Evolutionary conservation across 1,284 basidiomycete species (phyloP).

Genomic region (Melanopsichium pennsylvanicum): DNA sequence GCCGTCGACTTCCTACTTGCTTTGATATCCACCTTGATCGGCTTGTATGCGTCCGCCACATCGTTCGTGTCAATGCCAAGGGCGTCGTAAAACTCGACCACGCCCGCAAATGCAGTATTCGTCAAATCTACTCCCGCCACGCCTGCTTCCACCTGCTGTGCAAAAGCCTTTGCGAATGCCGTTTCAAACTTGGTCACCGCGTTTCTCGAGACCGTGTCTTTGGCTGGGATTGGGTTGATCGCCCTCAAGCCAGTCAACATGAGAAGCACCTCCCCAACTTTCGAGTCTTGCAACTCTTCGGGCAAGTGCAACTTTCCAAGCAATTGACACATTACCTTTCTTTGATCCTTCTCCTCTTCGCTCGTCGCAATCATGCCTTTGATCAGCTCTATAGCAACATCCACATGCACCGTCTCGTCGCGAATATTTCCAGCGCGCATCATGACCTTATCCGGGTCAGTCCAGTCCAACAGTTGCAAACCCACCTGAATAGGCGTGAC

Average conservation of each 20-base stretch:
- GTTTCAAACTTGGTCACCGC: slow-evolving; percentile 76
- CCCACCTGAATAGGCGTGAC: slow-evolving; percentile 82
- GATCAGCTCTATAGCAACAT: slow-evolving; percentile 79
- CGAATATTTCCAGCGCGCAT: slow-evolving; percentile 68
- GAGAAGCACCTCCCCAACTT: slow-evolving; percentile 39
- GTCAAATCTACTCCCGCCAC: slow-evolving; percentile 23
- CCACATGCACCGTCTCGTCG: slow-evolving; percentile 76
- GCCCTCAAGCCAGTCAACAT: slow-evolving; percentile 37
- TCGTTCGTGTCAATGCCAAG: slow-evolving; percentile 22
- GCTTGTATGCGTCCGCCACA: slow-evolving; percentile 15
- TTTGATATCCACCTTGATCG: slow-evolving; percentile 20
- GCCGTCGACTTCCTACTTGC: slow-evolving; percentile 26
- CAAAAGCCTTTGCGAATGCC: slow-evolving; percentile 55
- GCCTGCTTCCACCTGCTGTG: slow-evolving; percentile 33
- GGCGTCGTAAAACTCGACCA: slow-evolving; percentile 28
- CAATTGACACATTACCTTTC: slow-evolving; percentile 81
- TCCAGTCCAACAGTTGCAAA: slow-evolving; percentile 89
- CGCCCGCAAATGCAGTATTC: slow-evolving; percentile 9
- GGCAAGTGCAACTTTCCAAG: slow-evolving; percentile 81
- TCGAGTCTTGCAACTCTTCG: slow-evolving; percentile 71
- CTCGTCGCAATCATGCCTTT: slow-evolving; percentile 70
- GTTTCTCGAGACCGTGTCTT: slow-evolving; percentile 76
- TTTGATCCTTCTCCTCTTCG: slow-evolving; percentile 74
- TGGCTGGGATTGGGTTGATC: slow-evolving; percentile 44
- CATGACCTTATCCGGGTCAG: slow-evolving; percentile 82